A percentile compares a stretch with the other conserved stretches of the same genome.
These are phyloP conservation scores for Macrolepiota dolichaula DNA, from an alignment of 768 basidiomycete species.

Conservation along the genomic window DNA sequence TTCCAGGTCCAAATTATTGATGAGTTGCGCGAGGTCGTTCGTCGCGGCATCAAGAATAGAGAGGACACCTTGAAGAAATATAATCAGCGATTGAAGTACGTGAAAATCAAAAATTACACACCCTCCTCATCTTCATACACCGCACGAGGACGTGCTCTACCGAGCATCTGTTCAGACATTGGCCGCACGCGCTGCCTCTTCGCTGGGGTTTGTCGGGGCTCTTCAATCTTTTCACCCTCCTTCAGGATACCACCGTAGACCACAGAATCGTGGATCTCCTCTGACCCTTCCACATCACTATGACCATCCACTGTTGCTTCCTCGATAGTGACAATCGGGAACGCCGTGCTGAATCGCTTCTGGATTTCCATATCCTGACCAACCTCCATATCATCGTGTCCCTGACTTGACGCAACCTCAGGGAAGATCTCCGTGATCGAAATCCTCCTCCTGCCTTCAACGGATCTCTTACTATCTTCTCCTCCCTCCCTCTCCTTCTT, in stretches of 20 bases:
- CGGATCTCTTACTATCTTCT: slow-evolving; percentile 41
- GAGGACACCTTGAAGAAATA: slow-evolving; percentile 42
- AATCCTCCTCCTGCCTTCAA: slow-evolving; percentile 52
- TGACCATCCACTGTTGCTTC: slow-evolving; percentile 55
- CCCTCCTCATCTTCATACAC: slow-evolving; percentile 56
- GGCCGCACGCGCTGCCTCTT: slow-evolving; percentile 53
- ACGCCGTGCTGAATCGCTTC: slow-evolving; percentile 14
- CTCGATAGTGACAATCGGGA: slow-evolving; percentile 42
- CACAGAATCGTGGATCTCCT: slow-evolving; percentile 16
- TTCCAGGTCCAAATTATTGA: slow-evolving; percentile 78
- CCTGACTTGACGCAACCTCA: slow-evolving; percentile 23
- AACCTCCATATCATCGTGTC: slow-evolving; percentile 15
- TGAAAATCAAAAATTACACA: slow-evolving; percentile 19
- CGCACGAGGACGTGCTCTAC: slow-evolving; percentile 42
- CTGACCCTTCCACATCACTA: slow-evolving; percentile 18
- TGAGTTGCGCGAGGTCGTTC: slow-evolving; percentile 72
- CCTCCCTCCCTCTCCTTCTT: slow-evolving; percentile 16
- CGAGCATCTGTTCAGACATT: slow-evolving; percentile 60
- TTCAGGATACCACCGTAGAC: slow-evolving; percentile 16
- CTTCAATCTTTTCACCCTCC: slow-evolving; percentile 15
- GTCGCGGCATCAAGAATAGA: slow-evolving; percentile 79
- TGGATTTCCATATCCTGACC: slow-evolving; percentile 5
- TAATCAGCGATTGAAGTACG: background rate
- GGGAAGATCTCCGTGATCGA: slow-evolving; percentile 62
- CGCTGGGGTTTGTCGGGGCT: slow-evolving; percentile 32